Evolutionary conservation across 306 rosid species (phyloP).

Genomic region (Alnus glutinosa): DNA sequence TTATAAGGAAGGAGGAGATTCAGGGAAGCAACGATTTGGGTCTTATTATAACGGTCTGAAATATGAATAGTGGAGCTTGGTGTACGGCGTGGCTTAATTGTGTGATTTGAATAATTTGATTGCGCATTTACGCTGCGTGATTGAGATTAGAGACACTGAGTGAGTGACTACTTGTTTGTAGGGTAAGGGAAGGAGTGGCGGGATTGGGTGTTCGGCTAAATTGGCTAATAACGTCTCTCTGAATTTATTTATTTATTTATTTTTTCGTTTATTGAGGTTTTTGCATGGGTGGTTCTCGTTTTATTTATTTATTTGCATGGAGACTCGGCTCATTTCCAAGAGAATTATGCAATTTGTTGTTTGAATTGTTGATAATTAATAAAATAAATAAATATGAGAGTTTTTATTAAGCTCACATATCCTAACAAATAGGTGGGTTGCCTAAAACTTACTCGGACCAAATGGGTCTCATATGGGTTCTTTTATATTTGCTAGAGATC

Average conservation of each 20-base stretch:
- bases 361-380: too few relatives aligned
- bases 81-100: constrained; percentile 10
- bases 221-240: constrained; percentile 52
- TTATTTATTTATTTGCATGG: constrained; percentile 9
- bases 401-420: too few relatives aligned
- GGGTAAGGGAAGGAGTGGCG: constrained; percentile 32
- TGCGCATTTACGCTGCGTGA: neutral
- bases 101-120: constrained; percentile 25
- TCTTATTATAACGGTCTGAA: constrained; percentile 8
- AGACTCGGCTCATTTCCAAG: too few relatives aligned
- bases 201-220: constrained; percentile 14
- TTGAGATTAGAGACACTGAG: neutral
- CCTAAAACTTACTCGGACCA: too few relatives aligned
- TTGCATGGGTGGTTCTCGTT: constrained; percentile 12
- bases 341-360: too few relatives aligned
- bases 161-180: constrained; percentile 9
- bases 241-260: neutral
- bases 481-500: too few relatives aligned
- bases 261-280: neutral
- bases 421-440: too few relatives aligned
- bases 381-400: too few relatives aligned
- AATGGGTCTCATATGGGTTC: too few relatives aligned
- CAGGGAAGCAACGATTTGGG: neutral
- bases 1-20: neutral
- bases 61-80: constrained; percentile 18